These are phyloP conservation scores for Herpetospermum pedunculosum DNA, from an alignment of 306 rosid species.

Conservation along the genomic window DNA sequence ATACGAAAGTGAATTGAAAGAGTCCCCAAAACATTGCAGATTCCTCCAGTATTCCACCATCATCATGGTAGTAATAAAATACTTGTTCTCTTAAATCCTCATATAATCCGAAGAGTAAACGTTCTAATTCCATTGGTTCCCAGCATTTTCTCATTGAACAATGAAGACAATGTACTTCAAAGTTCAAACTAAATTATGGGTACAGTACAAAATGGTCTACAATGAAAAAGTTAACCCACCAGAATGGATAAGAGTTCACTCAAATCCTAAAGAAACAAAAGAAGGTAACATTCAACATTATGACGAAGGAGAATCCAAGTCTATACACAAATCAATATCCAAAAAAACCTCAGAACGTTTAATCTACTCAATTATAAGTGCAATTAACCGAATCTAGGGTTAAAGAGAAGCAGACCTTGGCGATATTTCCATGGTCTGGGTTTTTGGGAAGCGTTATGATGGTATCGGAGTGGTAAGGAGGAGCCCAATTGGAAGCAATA, in stretches of 20 bases:
- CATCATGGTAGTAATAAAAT: background rate
- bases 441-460: conserved; percentile 12
- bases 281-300: background rate
- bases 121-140: background rate
- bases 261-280: background rate
- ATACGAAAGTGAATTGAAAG: background rate
- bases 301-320: background rate
- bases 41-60: too few species aligned
- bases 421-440: background rate
- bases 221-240: background rate
- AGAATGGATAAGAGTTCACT: background rate
- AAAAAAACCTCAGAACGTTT: background rate
- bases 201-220: background rate
- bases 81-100: background rate
- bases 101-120: background rate
- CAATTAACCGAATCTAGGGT: background rate
- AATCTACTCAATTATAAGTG: background rate
- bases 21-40: background rate
- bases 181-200: background rate
- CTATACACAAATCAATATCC: background rate
- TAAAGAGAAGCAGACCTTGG: conserved; percentile 16
- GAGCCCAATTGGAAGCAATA: conserved; percentile 23
- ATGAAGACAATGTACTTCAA: background rate
- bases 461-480: conserved; percentile 14
- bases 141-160: background rate